phyloP scores from a whole-genome alignment of 495 filamentous ascomycete genomes.

The Neurospora tetraspora region DNA sequence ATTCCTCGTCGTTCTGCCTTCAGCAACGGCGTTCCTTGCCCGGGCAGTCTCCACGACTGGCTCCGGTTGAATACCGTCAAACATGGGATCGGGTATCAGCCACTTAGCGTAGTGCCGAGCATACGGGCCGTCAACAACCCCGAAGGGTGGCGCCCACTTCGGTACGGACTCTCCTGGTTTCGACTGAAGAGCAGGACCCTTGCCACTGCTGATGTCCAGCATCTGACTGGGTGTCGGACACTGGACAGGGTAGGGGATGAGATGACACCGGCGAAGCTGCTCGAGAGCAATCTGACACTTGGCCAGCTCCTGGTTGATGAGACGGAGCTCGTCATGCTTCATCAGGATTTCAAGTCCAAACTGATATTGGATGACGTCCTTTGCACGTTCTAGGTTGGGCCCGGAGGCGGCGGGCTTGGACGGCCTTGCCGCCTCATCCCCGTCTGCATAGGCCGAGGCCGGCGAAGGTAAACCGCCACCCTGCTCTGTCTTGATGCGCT shows the following conservation, averaged over 20 bases:
- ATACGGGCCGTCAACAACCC: constrained; percentile 85
- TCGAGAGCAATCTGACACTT: constrained; percentile 95
- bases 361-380: constrained; percentile 70
- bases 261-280: constrained; percentile 80
- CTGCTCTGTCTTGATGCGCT: constrained; percentile 29
- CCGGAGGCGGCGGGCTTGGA: constrained; percentile 10
- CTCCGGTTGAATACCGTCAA: constrained; percentile 56
- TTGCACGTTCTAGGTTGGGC: constrained; percentile 35
- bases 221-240: constrained; percentile 50
- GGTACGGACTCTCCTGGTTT: constrained; percentile 50
- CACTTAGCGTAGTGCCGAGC: constrained; percentile 87
- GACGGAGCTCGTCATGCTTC: constrained; percentile 86
- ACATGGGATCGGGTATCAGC: constrained; percentile 80
- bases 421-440: constrained; percentile 7
- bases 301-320: constrained; percentile 92
- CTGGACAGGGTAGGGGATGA: constrained; percentile 74
- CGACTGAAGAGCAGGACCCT: constrained; percentile 52
- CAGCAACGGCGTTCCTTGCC: constrained; percentile 36
- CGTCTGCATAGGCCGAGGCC: constrained; percentile 16
- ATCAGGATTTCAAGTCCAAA: constrained; percentile 84
- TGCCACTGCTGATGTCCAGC: constrained; percentile 58
- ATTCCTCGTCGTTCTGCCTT: constrained; percentile 65
- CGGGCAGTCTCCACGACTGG: constrained; percentile 25
- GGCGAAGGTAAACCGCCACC: constrained; percentile 24
- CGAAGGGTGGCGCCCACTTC: constrained; percentile 68